Evolutionary conservation across 768 basidiomycete species (phyloP).

Genomic region (Daedaleopsis sinensis): DNA sequence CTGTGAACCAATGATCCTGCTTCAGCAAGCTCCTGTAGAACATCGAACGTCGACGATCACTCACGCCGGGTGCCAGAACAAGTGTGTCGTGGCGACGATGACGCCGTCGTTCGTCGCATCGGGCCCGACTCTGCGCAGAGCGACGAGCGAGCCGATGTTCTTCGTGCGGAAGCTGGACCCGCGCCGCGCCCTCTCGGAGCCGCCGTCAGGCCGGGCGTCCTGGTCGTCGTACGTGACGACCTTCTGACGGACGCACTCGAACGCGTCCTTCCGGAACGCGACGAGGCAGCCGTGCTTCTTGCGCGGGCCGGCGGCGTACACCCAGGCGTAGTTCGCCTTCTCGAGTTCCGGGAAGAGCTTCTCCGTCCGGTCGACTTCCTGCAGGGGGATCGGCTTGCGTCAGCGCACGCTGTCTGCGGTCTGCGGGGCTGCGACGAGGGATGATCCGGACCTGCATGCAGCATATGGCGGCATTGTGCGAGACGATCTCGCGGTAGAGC

Average conservation of each 20-base stretch:
- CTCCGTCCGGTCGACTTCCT: constrained; percentile 89
- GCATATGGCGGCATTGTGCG: constrained; percentile 75
- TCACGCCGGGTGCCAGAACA: constrained; percentile 94
- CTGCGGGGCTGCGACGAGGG: neutral
- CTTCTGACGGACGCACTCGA: constrained; percentile 47
- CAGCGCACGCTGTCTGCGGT: neutral
- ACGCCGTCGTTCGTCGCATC: constrained; percentile 49
- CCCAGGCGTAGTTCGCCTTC: constrained; percentile 61
- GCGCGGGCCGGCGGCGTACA: constrained; percentile 66
- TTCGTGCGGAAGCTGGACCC: constrained; percentile 71
- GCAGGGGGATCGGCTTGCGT: constrained; percentile 2
- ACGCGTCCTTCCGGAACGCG: constrained; percentile 61
- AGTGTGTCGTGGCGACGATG: constrained; percentile 85
- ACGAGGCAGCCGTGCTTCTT: constrained; percentile 91
- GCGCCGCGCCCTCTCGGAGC: constrained; percentile 35
- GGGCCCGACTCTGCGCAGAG: constrained; percentile 50
- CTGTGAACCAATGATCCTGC: constrained; percentile 31
- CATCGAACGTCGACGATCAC: constrained; percentile 25
- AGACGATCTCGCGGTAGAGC: constrained; percentile 75
- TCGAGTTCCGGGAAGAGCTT: constrained; percentile 71
- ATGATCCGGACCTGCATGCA: constrained; percentile 73
- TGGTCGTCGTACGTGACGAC: constrained; percentile 73
- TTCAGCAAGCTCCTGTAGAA: neutral
- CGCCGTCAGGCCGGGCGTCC: constrained; percentile 45
- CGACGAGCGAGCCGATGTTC: constrained; percentile 81